Conservation (phyloP, 2,329 filamentous ascomycete species). For the Gaeumannomyces tritici region DNA sequence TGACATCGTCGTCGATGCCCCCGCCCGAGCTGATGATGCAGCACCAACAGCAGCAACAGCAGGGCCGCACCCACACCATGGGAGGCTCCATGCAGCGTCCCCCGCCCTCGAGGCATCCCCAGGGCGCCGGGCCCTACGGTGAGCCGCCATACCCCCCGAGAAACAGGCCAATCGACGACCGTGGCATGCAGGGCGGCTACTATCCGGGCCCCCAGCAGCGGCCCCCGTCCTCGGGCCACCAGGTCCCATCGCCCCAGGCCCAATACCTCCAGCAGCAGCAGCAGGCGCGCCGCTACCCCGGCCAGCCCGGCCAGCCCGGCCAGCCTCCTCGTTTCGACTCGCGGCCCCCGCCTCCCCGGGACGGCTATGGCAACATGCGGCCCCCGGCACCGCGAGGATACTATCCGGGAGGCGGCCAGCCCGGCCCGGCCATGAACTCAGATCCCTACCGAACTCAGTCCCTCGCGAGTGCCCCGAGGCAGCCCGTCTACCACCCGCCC, state of each 20-base stretch:
- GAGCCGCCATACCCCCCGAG: constrained; percentile 19
- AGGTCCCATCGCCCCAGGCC: constrained; percentile 29
- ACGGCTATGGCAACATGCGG: constrained; percentile 28
- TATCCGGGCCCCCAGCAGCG: constrained; percentile 37
- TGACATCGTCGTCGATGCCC: constrained; percentile 68
- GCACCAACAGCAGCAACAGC: constrained; percentile 17
- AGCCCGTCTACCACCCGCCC: constrained; percentile 59
- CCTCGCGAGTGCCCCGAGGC: constrained; percentile 67
- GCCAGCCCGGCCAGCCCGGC: constrained; percentile 15
- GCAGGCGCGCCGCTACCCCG: constrained; percentile 35
- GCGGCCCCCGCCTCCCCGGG: constrained; percentile 47
- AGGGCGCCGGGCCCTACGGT: constrained; percentile 25
- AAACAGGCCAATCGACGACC: constrained; percentile 29
- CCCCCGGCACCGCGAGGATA: constrained; percentile 43
- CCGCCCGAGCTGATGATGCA: constrained; percentile 39
- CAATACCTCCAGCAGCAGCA: constrained; percentile 40
- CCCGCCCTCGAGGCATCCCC: constrained; percentile 48
- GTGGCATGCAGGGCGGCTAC: constrained; percentile 27
- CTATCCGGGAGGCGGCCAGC: constrained; percentile 47
- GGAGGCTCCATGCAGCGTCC: constrained; percentile 45
- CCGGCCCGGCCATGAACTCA: constrained; percentile 64
- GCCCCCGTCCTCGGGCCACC: constrained; percentile 38
- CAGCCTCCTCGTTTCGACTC: constrained; percentile 32
- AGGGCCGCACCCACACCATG: constrained; percentile 63
- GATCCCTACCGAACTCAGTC: constrained; percentile 91